Conservation (phyloP, 176 grass and related monocot species). For the Oryza officinalis region DNA sequence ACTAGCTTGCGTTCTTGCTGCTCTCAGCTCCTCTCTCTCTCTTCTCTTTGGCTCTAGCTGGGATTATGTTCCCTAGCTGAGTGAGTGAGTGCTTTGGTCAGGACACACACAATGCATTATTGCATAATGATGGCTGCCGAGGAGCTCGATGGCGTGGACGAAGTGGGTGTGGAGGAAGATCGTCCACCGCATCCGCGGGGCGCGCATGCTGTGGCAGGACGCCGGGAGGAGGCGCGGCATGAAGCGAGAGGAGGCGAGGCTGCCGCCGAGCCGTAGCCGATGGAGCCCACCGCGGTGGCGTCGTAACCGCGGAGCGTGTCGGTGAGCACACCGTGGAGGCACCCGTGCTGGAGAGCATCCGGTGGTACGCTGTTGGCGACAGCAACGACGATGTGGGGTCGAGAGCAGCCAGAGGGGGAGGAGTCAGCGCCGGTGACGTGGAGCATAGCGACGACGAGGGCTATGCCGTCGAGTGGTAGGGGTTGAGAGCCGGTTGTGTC, state of each 20-base stretch:
- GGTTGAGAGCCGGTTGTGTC: conserved; percentile 19
- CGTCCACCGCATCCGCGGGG: conserved; percentile 87
- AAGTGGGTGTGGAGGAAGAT: conserved; percentile 78
- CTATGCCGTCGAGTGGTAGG: conserved; percentile 27
- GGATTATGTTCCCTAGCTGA: too few species aligned
- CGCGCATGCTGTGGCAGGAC: conserved; percentile 57
- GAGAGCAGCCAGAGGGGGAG: background rate
- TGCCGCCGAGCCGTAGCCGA: too few species aligned
- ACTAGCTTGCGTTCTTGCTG: too few species aligned
- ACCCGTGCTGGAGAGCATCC: too few species aligned
- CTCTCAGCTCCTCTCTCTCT: background rate
- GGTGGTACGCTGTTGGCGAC: conserved; percentile 48
- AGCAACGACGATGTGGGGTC: conserved; percentile 27
- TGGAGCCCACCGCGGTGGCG: too few species aligned
- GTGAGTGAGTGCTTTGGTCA: conserved; percentile 1
- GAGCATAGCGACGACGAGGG: conserved; percentile 31
- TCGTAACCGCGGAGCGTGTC: conserved; percentile 42
- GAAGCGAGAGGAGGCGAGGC: conserved; percentile 43
- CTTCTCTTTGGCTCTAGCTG: too few species aligned
- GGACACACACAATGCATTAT: conserved; percentile 44
- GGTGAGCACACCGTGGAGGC: conserved; percentile 44
- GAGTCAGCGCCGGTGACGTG: background rate
- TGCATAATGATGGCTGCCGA: conserved; percentile 77
- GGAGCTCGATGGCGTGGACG: conserved; percentile 80
- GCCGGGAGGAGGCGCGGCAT: conserved; percentile 45